A percentile compares a stretch with the other conserved stretches of the same genome.
Evolutionary conservation across 1,139 yeast species (phyloP).

Genomic region (Yamadazyma kanchanaburiensis): DNA sequence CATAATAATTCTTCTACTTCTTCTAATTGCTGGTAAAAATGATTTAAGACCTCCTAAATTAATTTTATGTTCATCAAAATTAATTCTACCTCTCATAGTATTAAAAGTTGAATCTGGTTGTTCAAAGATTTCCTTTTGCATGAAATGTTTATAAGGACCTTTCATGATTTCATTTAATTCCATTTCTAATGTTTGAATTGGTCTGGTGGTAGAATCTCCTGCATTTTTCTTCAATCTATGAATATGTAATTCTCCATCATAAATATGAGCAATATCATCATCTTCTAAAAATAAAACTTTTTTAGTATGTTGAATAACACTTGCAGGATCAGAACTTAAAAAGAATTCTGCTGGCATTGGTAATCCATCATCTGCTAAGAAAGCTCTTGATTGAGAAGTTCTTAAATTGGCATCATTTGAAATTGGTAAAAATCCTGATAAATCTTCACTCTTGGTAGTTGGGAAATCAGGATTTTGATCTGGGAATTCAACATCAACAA

Average conservation of each 20-base stretch:
- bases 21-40: constrained; percentile 83
- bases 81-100: constrained; percentile 99
- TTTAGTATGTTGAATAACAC: constrained; percentile 96
- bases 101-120: constrained; percentile 98
- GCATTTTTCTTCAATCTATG: constrained; percentile 92
- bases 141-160: constrained; percentile 93
- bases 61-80: constrained; percentile 74
- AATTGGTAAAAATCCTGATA: constrained; percentile 33
- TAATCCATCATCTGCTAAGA: constrained; percentile 83
- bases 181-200: constrained; percentile 94
- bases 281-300: constrained; percentile 95
- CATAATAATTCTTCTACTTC: constrained; percentile 95
- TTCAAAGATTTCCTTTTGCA: constrained; percentile 98
- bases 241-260: constrained; percentile 96
- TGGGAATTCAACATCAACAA: constrained; percentile 97
- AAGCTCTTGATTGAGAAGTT: constrained; percentile 91
- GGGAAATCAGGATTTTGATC: constrained; percentile 32
- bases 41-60: constrained; percentile 88
- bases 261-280: constrained; percentile 97
- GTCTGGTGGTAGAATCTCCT: constrained; percentile 90
- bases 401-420: constrained; percentile 57
- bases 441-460: constrained; percentile 7
- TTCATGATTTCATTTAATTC: constrained; percentile 98
- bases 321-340: constrained; percentile 95
- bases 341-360: constrained; percentile 96